phyloP scores from a whole-genome alignment of 371 early-diverging fungal species.

The Rhizopus stolonifer region DNA sequence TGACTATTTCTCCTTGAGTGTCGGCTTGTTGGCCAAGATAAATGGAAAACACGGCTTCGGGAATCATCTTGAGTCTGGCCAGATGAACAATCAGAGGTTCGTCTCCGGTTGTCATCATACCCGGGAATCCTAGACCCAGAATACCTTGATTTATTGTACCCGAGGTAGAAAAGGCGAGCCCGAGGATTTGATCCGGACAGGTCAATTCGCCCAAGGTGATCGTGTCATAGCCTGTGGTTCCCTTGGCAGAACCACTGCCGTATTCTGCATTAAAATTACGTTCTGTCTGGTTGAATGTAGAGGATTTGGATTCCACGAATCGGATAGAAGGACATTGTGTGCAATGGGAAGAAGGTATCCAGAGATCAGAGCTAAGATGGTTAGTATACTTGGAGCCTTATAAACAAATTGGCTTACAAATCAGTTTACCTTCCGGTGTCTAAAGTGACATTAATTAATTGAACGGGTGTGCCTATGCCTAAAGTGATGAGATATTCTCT shows the following conservation, averaged over 20 bases:
- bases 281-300: constrained; percentile 23
- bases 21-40: constrained; percentile 25
- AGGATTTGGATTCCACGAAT: constrained; percentile 29
- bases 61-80: constrained; percentile 22
- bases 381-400: too few species aligned
- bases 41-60: constrained; percentile 37
- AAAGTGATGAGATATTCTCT: constrained; percentile 34
- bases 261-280: constrained; percentile 28
- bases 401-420: neutral
- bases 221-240: constrained; percentile 34
- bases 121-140: constrained; percentile 37
- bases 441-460: constrained; percentile 36
- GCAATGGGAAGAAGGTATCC: constrained; percentile 40
- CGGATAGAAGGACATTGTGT: constrained; percentile 28
- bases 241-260: constrained; percentile 41
- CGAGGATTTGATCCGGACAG: constrained; percentile 27
- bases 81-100: constrained; percentile 25
- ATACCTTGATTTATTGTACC: constrained; percentile 38
- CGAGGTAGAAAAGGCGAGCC: constrained; percentile 25
- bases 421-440: constrained; percentile 45
- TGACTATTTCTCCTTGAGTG: constrained; percentile 45
- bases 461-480: constrained; percentile 36
- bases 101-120: constrained; percentile 8
- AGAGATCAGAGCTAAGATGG: constrained; percentile 39
- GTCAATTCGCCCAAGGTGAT: constrained; percentile 24